These are phyloP conservation scores for Podaxis rugospora DNA, from an alignment of 768 basidiomycete species.

Conservation along the genomic window DNA sequence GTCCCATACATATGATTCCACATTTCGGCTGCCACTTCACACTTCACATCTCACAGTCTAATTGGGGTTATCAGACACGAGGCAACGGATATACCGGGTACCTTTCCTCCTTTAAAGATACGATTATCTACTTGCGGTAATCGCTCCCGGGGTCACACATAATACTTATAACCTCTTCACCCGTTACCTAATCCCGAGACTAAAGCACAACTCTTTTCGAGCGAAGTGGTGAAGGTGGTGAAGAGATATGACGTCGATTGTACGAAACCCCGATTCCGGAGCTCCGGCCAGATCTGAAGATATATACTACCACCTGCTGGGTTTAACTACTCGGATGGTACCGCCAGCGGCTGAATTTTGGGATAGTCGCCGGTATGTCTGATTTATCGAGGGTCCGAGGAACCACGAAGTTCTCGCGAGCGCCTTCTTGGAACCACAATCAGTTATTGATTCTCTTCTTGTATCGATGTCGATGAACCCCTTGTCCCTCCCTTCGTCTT, in stretches of 20 bases:
- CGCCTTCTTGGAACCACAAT: neutral
- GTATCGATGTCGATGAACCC: neutral
- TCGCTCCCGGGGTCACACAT: too few species aligned
- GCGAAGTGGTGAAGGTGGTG: neutral
- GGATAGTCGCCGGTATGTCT: neutral
- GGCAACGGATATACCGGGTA: neutral
- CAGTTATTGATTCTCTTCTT: neutral
- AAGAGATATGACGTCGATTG: neutral
- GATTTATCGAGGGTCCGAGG: neutral
- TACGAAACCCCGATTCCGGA: conserved; percentile 1
- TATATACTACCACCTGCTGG: neutral
- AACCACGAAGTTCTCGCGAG: neutral
- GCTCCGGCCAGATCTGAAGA: neutral
- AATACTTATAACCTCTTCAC: neutral
- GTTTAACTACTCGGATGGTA: neutral
- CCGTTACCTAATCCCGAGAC: neutral
- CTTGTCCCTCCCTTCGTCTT: neutral
- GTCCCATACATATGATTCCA: neutral
- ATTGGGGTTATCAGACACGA: neutral
- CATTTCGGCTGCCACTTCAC: neutral
- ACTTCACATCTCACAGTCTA: neutral
- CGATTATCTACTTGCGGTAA: neutral
- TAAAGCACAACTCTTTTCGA: neutral
- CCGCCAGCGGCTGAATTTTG: neutral
- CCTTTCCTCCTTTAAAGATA: neutral